These are phyloP conservation scores for Gleditsia sinensis DNA, from an alignment of 306 rosid genomes.

Conservation along the genomic window DNA sequence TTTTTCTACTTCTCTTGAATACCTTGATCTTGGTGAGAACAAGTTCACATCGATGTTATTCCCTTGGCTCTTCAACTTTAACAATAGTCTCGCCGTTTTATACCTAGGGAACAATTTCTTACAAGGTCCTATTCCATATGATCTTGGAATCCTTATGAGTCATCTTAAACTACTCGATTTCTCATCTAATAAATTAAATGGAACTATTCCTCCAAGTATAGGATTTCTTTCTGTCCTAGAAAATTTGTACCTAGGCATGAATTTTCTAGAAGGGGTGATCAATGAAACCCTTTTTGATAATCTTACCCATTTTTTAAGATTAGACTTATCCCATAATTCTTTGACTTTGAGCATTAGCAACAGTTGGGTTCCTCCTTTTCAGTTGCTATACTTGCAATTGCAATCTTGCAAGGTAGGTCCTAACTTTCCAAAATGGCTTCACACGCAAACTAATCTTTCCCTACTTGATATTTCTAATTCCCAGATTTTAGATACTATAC, in stretches of 20 bases:
- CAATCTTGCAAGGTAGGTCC: not conserved
- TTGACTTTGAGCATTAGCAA: not conserved
- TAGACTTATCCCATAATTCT: not conserved
- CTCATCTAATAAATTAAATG: not conserved
- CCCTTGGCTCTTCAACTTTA: not conserved
- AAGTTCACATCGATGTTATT: not conserved
- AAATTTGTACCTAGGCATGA: not conserved
- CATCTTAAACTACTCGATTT: not conserved
- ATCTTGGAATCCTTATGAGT: not conserved
- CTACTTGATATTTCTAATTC: not conserved
- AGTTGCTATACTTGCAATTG: not conserved
- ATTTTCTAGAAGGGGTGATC: not conserved
- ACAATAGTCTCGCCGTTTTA: not conserved
- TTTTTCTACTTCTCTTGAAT: not conserved
- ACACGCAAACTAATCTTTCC: not conserved
- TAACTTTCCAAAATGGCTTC: constrained; percentile 26
- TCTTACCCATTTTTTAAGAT: rapidly evolving
- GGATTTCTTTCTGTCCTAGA: not conserved
- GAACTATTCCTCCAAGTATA: not conserved
- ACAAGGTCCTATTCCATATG: constrained; percentile 8
- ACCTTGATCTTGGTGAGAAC: not conserved
- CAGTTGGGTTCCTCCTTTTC: constrained; percentile 34
- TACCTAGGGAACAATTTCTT: not conserved
- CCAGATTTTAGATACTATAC: not conserved
- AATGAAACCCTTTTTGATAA: not conserved